Conservation (phyloP, 805 yeast genomes). For the Metschnikowia cerradonensis region DNA sequence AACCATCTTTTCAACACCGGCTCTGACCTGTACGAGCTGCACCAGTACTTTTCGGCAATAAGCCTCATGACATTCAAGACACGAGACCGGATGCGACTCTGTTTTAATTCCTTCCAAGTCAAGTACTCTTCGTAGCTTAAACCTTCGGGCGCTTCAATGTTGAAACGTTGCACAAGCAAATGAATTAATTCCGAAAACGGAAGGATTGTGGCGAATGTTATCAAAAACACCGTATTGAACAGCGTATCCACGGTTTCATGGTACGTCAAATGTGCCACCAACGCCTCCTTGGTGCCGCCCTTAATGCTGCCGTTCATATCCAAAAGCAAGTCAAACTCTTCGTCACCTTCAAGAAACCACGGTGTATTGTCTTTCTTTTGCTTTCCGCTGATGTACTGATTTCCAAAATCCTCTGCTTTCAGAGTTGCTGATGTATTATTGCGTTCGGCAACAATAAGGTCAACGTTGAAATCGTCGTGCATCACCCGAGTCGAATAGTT, state of each 20-base stretch:
- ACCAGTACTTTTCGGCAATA: conserved; percentile 69
- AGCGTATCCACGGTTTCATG: conserved; percentile 60
- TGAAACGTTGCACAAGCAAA: conserved; percentile 59
- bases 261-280: conserved; percentile 76
- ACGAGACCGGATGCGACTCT: conserved; percentile 60
- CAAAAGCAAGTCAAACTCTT: conserved; percentile 50
- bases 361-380: conserved; percentile 46
- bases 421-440: conserved; percentile 37
- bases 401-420: conserved; percentile 34
- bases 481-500: conserved; percentile 74
- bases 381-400: conserved; percentile 32
- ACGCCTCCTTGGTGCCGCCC: conserved; percentile 79
- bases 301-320: conserved; percentile 69
- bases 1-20: conserved; percentile 36
- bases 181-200: conserved; percentile 59
- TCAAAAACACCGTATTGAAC: conserved; percentile 64
- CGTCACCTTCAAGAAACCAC: conserved; percentile 71
- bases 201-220: conserved; percentile 74
- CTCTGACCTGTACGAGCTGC: conserved; percentile 51
- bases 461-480: conserved; percentile 67
- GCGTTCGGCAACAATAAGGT: conserved; percentile 48
- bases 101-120: conserved; percentile 69
- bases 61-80: conserved; percentile 64
- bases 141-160: conserved; percentile 81
- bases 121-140: conserved; percentile 77